Evolutionary conservation across 306 rosid genomes (phyloP), one percentile per base, ranked within the genome.

Genomic region (Begonia loranthoides): DNA sequence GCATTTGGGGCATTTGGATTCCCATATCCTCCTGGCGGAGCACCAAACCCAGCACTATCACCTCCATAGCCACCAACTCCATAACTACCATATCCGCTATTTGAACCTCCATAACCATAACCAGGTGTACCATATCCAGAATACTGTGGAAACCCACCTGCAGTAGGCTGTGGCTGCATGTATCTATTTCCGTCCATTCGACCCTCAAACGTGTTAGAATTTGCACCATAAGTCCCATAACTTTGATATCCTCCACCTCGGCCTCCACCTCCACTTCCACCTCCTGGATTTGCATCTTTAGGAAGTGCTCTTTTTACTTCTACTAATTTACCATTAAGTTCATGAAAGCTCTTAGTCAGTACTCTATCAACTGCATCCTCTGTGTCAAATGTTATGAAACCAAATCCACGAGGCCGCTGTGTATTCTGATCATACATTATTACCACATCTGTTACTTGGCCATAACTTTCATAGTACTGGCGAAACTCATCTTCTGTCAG

Each of bases 401-500:
- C 84, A 67, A 78, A 78, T 49, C 84, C 84, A 49, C 84, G 80
- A 41, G 84, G 80, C 15, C 84, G 71, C 60, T 74, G 84, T 13
- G 84, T 78, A 65, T 67, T 78, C 66, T 78, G 84, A 64, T 78
- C 84, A 50, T 67, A 78, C 84, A 78, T 78, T 64, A 78, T 74
- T 16, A 78, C 84, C 44, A 78, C 80, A 65, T 78, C 84, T 6
- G 78, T 67, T 49, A 78, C 78, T 19, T 66, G 71, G 38, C 84
- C 80, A 45, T 67, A 78, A 22, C 17, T 62, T 68, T 70, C 80
- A 68, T 73, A 78, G 56, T 74, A 70, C 56, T 78, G 75, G 52
- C 80, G 84, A 44, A 78, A 78, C 40, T 64, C 75, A 48, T 78
- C 84, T 64, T 78, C 84, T 41, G 80, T 54, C 40, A 78, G 73